Base-by-base conservation (phyloP, 78 protist species). In the Guillardia theta region DNA sequence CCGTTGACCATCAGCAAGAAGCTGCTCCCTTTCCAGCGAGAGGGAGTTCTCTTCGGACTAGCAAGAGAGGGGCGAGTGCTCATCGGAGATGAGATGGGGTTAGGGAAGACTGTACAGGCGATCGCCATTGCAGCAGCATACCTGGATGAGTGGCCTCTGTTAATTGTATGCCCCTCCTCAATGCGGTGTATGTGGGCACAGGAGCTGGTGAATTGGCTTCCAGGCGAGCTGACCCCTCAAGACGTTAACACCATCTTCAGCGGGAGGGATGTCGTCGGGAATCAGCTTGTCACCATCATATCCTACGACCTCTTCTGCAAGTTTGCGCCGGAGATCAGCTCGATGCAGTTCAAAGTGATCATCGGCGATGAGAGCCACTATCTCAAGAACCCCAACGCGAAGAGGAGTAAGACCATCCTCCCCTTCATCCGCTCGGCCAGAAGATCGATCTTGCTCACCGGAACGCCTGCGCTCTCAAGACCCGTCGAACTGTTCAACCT, bases 61-160 rank as follows among this genome's bases (percentile, higher is more conserved):
- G 45, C 6, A n/a, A 0, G 64, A 0, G 36, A 47, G 4, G 92
- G 64, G 21, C 58, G 92, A 4, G 53, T 21, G 43, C 62, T 87
- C 30, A 87, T 87, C 37, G 92, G 92, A 21, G 92, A 87, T 10
- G 92, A 87, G 62, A 87, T 87, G 92, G 92, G 92, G 41, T 77
- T 92, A 24, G 88, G 90, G 6, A 78, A 78, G 90, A 78, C 90
- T 9, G 10, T 78, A n/a, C 90, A 78, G 80, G 94, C 94, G 24
- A 48, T 92, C 54, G 94, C 64, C 80, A 46, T 92, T 37, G 77
- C 78, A 4, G 48, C 80, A 18, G 94, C 58, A 8, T 50, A 53
- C 87, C n/a, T 0, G 36, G 64, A 21, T 5, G 94, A 92, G 70
- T 92, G 94, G 94, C 94, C 94, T 33, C 87, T 92, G 41, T 37